These are phyloP conservation scores for Aspergillus tamarii DNA, from an alignment of 2,329 filamentous ascomycete species.

Conservation along the genomic window DNA sequence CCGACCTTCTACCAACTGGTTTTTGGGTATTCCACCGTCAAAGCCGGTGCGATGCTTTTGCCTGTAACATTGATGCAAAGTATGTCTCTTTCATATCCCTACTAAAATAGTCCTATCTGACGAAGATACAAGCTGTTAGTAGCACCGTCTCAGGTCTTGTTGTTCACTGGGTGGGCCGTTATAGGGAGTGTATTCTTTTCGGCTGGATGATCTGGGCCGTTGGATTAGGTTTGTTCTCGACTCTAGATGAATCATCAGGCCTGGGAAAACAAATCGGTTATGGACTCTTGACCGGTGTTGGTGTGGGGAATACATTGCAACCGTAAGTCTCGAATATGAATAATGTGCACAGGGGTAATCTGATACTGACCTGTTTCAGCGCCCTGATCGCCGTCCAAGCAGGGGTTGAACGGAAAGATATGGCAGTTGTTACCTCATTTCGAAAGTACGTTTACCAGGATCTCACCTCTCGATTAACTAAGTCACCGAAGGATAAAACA, in stretches of 20 bases:
- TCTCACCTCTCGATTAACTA: background rate
- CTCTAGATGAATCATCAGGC: conserved; percentile 51
- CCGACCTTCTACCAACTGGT: conserved; percentile 65
- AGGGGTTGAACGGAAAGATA: conserved; percentile 42
- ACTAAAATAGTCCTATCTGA: too few species aligned
- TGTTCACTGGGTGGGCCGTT: conserved; percentile 57
- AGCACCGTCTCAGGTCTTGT: conserved; percentile 57
- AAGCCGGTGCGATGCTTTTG: conserved; percentile 55
- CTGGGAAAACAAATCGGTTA: conserved; percentile 60
- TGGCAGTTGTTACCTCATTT: conserved; percentile 46
- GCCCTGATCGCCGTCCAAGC: conserved; percentile 45
- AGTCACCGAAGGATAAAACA: background rate
- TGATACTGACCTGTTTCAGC: conserved; percentile 11
- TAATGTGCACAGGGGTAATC: background rate
- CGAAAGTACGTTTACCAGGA: conserved; percentile 30
- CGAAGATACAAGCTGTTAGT: conserved; percentile 40
- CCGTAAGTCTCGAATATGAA: conserved; percentile 32
- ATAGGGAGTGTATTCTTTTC: conserved; percentile 58
- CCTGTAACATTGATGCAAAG: conserved; percentile 55
- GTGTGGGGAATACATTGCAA: conserved; percentile 57
- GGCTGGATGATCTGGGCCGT: conserved; percentile 58
- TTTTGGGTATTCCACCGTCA: conserved; percentile 46
- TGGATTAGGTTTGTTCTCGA: conserved; percentile 58
- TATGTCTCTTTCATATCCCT: conserved; percentile 16
- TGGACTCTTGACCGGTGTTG: conserved; percentile 55